Conservation (phyloP, 768 basidiomycete genomes). For the Suillus alpinus region DNA sequence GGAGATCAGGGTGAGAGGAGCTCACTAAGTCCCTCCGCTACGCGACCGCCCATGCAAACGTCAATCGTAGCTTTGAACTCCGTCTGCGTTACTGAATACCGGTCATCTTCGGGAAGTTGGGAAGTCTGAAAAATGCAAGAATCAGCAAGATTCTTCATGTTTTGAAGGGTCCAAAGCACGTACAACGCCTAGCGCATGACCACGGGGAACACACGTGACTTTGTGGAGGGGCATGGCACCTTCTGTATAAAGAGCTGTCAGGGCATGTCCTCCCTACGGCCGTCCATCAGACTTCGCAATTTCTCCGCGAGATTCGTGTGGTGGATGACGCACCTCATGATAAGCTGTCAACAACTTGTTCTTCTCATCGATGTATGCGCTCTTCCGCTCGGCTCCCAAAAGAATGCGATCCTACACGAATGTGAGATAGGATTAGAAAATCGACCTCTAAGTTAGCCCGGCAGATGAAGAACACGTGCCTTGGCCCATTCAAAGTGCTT, state of each 20-base stretch:
- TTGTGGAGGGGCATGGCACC: slow-evolving; percentile 97
- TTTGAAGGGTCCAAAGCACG: slow-evolving; percentile 25
- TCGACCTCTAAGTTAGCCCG: not conserved
- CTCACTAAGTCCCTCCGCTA: slow-evolving; percentile 88
- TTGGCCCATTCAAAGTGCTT: slow-evolving; percentile 98
- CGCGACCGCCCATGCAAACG: slow-evolving; percentile 91
- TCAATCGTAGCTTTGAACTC: slow-evolving; percentile 84
- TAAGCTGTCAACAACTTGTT: slow-evolving; percentile 90
- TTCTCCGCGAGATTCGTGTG: not conserved
- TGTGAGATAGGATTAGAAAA: not conserved
- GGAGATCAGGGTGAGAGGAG: slow-evolving; percentile 8
- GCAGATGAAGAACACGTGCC: slow-evolving; percentile 36
- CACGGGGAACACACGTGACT: slow-evolving; percentile 96
- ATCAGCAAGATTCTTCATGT: slow-evolving; percentile 11
- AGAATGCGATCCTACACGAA: slow-evolving; percentile 79
- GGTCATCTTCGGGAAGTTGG: slow-evolving; percentile 74
- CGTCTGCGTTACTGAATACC: slow-evolving; percentile 64
- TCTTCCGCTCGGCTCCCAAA: slow-evolving; percentile 95
- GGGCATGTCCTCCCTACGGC: slow-evolving; percentile 80
- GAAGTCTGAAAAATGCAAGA: slow-evolving; percentile 48
- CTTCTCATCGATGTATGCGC: slow-evolving; percentile 83
- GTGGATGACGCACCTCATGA: slow-evolving; percentile 69
- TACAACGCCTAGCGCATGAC: slow-evolving; percentile 87
- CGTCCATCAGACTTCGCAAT: slow-evolving; percentile 11
- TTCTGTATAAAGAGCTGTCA: slow-evolving; percentile 91